Evolutionary conservation across 192 early-diverging fungal species (phyloP).

Genomic region (Backusella australiensis): DNA sequence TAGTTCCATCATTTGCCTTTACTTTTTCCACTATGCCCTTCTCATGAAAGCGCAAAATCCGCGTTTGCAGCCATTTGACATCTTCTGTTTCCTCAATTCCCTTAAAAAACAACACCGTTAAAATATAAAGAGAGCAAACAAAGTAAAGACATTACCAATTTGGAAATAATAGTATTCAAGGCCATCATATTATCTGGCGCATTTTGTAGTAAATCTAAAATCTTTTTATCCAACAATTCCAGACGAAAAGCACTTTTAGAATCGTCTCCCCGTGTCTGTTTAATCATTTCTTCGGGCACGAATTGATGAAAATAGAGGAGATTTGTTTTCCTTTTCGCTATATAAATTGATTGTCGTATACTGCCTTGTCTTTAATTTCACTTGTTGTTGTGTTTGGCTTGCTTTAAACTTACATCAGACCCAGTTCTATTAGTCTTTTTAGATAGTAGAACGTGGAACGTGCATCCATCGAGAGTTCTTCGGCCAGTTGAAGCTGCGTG

Average conservation of each 20-base stretch:
- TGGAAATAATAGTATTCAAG: not conserved
- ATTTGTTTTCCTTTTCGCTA: not conserved
- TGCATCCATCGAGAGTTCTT: not conserved
- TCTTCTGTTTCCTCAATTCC: not conserved
- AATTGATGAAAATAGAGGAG: not conserved
- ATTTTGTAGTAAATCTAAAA: not conserved
- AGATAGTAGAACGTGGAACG: not conserved
- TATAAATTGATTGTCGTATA: not conserved
- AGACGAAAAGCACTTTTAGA: not conserved
- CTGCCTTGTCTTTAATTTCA: not conserved
- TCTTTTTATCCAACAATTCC: not conserved
- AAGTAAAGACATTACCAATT: not conserved
- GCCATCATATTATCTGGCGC: not conserved
- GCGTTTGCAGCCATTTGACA: not conserved
- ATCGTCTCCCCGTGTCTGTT: not conserved
- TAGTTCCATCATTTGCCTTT: not conserved
- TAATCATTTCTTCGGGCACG: not conserved
- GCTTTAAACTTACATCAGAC: conserved; percentile 1
- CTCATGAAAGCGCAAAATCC: not conserved
- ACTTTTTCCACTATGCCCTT: not conserved
- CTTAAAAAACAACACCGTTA: not conserved
- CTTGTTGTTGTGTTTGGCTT: not conserved
- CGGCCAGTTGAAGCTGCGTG: not conserved
- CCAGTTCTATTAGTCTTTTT: not conserved
- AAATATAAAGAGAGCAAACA: not conserved